Evolutionary conservation across 2,329 filamentous ascomycete genomes (phyloP).

Genomic region (Phialophora chinensis): DNA sequence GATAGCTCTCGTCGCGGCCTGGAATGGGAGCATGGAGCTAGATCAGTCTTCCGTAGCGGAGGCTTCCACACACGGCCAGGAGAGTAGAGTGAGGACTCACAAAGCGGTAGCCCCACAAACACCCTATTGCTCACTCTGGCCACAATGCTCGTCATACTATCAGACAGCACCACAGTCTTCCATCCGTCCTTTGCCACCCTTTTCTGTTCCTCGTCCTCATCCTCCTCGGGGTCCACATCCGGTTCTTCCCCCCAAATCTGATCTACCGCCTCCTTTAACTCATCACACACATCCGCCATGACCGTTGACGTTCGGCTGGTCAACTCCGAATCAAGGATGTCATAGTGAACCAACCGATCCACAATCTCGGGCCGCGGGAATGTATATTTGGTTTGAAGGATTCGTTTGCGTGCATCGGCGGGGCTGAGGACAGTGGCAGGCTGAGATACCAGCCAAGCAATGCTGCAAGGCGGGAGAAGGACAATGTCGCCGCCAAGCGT

Average conservation of each 20-base stretch:
- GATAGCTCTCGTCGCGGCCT: conserved; percentile 45
- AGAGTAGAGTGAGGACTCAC: conserved; percentile 32
- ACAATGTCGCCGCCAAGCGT: conserved; percentile 34
- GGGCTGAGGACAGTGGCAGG: conserved; percentile 50
- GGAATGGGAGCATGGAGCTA: not conserved
- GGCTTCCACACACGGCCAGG: not conserved
- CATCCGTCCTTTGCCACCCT: conserved; percentile 45
- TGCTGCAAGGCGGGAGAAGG: conserved; percentile 45
- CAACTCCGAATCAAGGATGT: conserved; percentile 28
- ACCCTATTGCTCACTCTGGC: conserved; percentile 52
- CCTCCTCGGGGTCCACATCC: conserved; percentile 3
- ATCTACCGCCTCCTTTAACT: conserved; percentile 45
- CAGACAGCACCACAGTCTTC: conserved; percentile 46
- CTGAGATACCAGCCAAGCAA: conserved; percentile 51
- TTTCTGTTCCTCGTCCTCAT: not conserved
- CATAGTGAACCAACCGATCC: conserved; percentile 26
- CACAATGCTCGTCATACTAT: conserved; percentile 48
- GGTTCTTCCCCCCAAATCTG: conserved; percentile 43
- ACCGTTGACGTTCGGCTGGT: conserved; percentile 50
- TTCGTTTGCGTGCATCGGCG: conserved; percentile 46
- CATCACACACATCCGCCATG: conserved; percentile 48
- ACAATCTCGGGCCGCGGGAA: conserved; percentile 47
- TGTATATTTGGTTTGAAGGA: conserved; percentile 47
- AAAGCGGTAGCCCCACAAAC: conserved; percentile 53
- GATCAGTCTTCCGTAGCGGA: not conserved